These are phyloP conservation scores for Metschnikowia shivogae DNA, from an alignment of 805 yeast species.

Conservation along the genomic window DNA sequence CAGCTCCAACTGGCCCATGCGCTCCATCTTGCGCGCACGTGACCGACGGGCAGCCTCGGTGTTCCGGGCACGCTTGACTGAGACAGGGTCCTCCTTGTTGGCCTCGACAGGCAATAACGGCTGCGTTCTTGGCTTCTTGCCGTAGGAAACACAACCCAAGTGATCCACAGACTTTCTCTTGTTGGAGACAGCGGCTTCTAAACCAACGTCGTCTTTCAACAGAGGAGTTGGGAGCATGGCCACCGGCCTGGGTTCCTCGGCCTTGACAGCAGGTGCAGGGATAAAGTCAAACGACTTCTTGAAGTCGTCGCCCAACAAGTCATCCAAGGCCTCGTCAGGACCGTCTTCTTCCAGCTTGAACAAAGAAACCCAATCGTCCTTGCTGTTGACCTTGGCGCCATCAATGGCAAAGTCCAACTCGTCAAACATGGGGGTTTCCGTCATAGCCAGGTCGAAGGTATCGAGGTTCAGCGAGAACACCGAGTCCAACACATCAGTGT, in stretches of 20 bases:
- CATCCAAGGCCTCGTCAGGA: constrained; percentile 18
- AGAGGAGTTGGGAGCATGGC: constrained; percentile 15
- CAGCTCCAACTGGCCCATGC: constrained; percentile 78
- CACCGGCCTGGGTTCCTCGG: constrained; percentile 26
- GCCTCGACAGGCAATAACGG: constrained; percentile 69
- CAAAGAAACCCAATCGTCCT: constrained; percentile 60
- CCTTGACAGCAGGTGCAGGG: constrained; percentile 8
- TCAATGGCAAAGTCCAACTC: constrained; percentile 43
- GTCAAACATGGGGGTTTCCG: constrained; percentile 57
- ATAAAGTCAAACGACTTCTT: constrained; percentile 18
- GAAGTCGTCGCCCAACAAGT: constrained; percentile 20
- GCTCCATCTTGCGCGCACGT: constrained; percentile 86
- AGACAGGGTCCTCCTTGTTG: constrained; percentile 55
- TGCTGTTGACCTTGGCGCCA: constrained; percentile 35
- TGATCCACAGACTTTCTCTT: constrained; percentile 50
- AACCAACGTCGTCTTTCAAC: not conserved
- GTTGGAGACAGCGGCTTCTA: not conserved
- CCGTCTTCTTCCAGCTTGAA: constrained; percentile 34
- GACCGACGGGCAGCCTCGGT: constrained; percentile 98
- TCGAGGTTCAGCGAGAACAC: constrained; percentile 42
- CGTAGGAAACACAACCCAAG: constrained; percentile 71
- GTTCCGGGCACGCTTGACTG: constrained; percentile 89
- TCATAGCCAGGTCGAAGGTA: constrained; percentile 29
- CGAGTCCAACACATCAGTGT: constrained; percentile 48
- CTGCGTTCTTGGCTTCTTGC: constrained; percentile 67